phyloP scores from a whole-genome alignment of 176 grass and related monocot genomes.

The Cocos nucifera region DNA sequence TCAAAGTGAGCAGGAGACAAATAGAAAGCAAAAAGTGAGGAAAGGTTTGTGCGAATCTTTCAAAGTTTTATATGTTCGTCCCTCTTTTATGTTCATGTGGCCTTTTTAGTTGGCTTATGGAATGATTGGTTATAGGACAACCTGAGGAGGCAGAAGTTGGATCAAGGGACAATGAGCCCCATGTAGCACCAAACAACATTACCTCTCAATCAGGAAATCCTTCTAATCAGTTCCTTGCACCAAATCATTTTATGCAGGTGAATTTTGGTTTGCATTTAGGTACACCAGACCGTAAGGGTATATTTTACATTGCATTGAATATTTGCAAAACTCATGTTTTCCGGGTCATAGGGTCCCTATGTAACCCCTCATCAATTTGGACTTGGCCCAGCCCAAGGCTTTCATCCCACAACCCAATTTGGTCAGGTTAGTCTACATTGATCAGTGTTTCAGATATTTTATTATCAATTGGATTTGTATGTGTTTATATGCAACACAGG shows the following conservation, averaged over 20 bases:
- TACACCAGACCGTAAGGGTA: too few species aligned
- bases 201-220: conserved; percentile 37
- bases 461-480: too few species aligned
- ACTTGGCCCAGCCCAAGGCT: conserved; percentile 36
- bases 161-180: conserved; percentile 42
- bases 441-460: not conserved
- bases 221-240: conserved; percentile 48
- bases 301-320: not conserved
- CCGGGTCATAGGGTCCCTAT: conserved; percentile 48
- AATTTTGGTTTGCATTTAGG: conserved; percentile 7
- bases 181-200: conserved; percentile 29
- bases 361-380: conserved; percentile 62
- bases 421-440: conserved; percentile 36
- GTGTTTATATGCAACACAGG: conserved; percentile 25
- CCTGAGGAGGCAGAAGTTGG: conserved; percentile 32
- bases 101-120: conserved; percentile 6
- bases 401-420: conserved; percentile 61
- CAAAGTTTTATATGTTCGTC: conserved; percentile 8
- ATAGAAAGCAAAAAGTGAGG: conserved; percentile 57
- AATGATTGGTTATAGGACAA: conserved; percentile 17
- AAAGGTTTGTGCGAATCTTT: conserved; percentile 36
- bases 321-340: conserved; percentile 13
- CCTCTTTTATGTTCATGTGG: not conserved
- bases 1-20: conserved; percentile 41
- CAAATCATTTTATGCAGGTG: conserved; percentile 67